Evolutionary conservation across 371 early-diverging fungal species (phyloP).

Genomic region (Lichtheimia ornata): DNA sequence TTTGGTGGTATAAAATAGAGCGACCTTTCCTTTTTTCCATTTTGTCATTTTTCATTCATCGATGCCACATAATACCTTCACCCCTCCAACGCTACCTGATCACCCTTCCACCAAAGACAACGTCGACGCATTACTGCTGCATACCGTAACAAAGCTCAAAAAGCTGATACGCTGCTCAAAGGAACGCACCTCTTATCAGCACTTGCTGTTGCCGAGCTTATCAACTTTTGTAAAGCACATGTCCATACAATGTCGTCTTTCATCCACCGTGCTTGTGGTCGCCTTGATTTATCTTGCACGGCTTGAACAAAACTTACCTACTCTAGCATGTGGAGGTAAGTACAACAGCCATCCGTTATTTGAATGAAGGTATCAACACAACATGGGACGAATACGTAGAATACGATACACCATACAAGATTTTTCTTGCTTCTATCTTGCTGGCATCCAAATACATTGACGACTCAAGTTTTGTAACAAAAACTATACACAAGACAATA

Average conservation of each 20-base stretch:
- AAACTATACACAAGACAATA: conserved; percentile 30
- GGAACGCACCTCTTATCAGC: conserved; percentile 32
- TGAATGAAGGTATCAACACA: neutral
- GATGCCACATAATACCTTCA: too few species aligned
- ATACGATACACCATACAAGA: conserved; percentile 71
- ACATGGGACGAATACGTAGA: conserved; percentile 29
- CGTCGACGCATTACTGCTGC: conserved; percentile 37
- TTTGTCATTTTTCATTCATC: too few species aligned
- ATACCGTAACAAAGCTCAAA: conserved; percentile 31
- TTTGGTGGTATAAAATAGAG: too few species aligned
- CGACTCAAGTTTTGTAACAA: conserved; percentile 43
- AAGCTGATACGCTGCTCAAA: conserved; percentile 35
- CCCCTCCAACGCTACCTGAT: too few species aligned
- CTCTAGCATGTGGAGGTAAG: conserved; percentile 58
- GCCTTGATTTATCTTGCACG: conserved; percentile 71
- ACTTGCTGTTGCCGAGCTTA: conserved; percentile 34
- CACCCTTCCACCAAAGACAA: conserved; percentile 14
- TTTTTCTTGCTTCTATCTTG: conserved; percentile 70
- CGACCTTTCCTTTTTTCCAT: too few species aligned
- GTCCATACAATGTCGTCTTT: conserved; percentile 31
- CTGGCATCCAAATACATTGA: conserved; percentile 69
- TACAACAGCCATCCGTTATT: too few species aligned
- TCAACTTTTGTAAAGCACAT: conserved; percentile 32
- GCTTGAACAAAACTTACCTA: conserved; percentile 58
- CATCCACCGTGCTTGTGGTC: conserved; percentile 53